These are phyloP conservation scores for Colletotrichum sp. DNA, from an alignment of 2,329 filamentous ascomycete genomes.

Conservation along the genomic window DNA sequence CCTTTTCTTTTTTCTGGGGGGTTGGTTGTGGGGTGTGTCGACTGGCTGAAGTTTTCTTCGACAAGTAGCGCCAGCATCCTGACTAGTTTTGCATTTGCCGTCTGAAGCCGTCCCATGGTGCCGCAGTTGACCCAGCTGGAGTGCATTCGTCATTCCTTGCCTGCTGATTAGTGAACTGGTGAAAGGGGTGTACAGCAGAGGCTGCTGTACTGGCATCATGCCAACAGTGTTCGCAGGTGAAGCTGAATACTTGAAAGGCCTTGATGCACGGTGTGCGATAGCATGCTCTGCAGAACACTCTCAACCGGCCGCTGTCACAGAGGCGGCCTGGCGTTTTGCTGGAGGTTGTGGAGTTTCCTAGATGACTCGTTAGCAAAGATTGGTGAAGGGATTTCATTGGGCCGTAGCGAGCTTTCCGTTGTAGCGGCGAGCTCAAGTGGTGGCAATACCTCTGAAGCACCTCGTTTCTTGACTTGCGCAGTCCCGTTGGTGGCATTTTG, in stretches of 20 bases:
- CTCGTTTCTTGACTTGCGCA: slow-evolving; percentile 52
- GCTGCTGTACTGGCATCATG: background rate
- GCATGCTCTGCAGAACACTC: background rate
- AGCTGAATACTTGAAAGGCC: background rate
- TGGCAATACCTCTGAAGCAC: slow-evolving; percentile 47
- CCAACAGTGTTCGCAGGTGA: background rate
- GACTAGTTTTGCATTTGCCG: background rate
- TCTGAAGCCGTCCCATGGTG: background rate
- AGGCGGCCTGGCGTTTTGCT: slow-evolving; percentile 45
- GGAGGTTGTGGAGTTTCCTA: slow-evolving; percentile 44
- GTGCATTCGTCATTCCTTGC: background rate
- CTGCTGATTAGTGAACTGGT: slow-evolving; percentile 2
- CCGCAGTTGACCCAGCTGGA: background rate
- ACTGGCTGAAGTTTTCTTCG: background rate
- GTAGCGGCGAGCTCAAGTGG: background rate
- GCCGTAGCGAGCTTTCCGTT: background rate
- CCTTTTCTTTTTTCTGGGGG: background rate
- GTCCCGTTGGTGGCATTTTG: slow-evolving; percentile 40
- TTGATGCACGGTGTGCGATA: background rate
- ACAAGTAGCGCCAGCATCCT: background rate
- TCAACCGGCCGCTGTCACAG: slow-evolving; percentile 44
- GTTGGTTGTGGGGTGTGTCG: background rate
- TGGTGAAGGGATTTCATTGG: slow-evolving; percentile 47
- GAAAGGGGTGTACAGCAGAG: background rate
- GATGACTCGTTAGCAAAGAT: slow-evolving; percentile 26